Evolutionary conservation across 768 basidiomycete species (phyloP).

Genomic region (Leccinum subgranulosum): DNA sequence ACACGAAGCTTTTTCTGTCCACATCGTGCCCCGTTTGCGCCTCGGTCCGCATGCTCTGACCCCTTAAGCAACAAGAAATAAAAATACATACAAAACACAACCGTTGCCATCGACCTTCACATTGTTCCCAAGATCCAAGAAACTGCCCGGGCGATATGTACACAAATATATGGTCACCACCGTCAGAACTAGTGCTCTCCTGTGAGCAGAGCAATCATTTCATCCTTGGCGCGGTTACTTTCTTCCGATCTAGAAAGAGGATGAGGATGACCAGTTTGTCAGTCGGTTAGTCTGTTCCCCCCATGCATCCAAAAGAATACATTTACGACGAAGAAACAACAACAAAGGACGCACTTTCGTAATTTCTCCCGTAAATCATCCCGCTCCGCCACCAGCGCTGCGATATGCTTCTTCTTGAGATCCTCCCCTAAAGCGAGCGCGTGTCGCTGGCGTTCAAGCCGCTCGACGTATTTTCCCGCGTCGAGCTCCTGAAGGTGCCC

Average conservation of each 20-base stretch:
- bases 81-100: neutral
- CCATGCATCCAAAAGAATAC: neutral
- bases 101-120: neutral
- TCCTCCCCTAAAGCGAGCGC: slow-evolving; percentile 36
- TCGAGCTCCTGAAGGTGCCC: slow-evolving; percentile 11
- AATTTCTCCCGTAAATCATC: neutral
- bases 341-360: neutral
- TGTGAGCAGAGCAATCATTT: neutral
- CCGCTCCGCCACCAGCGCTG: slow-evolving; percentile 6
- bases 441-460: slow-evolving; percentile 37
- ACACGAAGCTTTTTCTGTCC: neutral
- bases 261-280: neutral
- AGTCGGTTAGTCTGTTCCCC: neutral
- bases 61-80: neutral
- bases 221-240: neutral
- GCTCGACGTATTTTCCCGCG: slow-evolving; percentile 30
- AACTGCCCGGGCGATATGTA: neutral
- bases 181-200: neutral
- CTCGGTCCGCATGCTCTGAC: neutral
- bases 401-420: slow-evolving; percentile 28
- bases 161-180: neutral
- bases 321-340: neutral
- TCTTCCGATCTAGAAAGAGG: slow-evolving; percentile 1
- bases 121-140: neutral
- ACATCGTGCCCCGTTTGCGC: neutral